Evolutionary conservation across 257 asterid species (phyloP).

Genomic region (Jacaranda mimosifolia): DNA sequence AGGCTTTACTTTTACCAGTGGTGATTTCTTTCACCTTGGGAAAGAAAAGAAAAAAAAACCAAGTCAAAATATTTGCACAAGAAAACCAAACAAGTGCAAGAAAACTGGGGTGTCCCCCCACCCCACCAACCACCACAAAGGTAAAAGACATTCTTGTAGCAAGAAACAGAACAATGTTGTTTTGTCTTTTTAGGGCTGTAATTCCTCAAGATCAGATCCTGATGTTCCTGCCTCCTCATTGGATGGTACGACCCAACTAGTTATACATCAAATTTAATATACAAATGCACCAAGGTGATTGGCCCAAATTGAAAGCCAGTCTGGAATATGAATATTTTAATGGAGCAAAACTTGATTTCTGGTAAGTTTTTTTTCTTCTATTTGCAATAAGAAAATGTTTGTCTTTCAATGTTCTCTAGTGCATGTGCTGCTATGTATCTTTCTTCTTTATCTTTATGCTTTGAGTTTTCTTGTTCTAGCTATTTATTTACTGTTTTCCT

Average conservation of each 20-base stretch:
- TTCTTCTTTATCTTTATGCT: constrained; percentile 16
- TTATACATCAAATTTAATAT: constrained; percentile 2
- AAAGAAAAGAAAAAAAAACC: constrained; percentile 8
- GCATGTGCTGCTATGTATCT: constrained; percentile 19
- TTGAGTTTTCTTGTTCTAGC: too few species aligned
- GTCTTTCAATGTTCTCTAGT: constrained; percentile 16
- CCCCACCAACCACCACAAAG: not conserved
- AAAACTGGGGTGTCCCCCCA: constrained; percentile 41
- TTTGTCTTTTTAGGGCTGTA: constrained; percentile 40
- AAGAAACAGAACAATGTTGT: constrained; percentile 11
- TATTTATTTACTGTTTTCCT: too few species aligned
- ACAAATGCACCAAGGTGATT: constrained; percentile 25
- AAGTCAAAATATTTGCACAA: constrained; percentile 40
- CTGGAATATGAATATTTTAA: constrained; percentile 12
- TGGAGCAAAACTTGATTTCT: not conserved
- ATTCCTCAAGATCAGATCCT: constrained; percentile 41
- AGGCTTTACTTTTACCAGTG: constrained; percentile 29
- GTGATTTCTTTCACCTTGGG: constrained; percentile 42
- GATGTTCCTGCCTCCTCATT: constrained; percentile 31
- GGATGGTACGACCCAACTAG: not conserved
- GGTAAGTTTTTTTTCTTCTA: not conserved
- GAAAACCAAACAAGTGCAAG: constrained; percentile 41
- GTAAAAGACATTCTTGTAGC: not conserved
- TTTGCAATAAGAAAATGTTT: too few species aligned
- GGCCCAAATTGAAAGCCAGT: constrained; percentile 26